A percentile compares a stretch with the other conserved stretches of the same genome.
Evolutionary conservation across 257 asterid genomes (phyloP).

Genomic region (Sherardia arvensis): DNA sequence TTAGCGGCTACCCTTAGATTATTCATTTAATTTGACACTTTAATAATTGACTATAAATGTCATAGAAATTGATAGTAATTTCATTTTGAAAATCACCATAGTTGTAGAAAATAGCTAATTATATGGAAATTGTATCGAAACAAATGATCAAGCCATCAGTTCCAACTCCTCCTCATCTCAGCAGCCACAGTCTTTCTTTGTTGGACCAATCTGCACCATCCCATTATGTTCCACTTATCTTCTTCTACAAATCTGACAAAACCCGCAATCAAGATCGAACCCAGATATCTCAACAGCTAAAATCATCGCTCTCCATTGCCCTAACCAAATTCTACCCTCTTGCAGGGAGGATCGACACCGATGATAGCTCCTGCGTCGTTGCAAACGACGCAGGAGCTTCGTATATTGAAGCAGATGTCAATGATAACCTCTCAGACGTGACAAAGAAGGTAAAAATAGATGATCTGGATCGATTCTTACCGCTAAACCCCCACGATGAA

Average conservation of each 20-base stretch:
- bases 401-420: constrained; percentile 4
- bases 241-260: constrained; percentile 3
- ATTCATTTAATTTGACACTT: background rate
- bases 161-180: constrained; percentile 4
- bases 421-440: constrained; percentile 8
- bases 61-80: background rate
- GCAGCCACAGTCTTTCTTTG: background rate
- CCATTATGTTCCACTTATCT: constrained; percentile 7
- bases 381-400: constrained; percentile 7
- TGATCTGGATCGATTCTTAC: constrained; percentile 12
- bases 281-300: constrained; percentile 6
- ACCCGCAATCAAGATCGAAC: background rate
- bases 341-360: constrained; percentile 4
- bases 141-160: constrained; percentile 5
- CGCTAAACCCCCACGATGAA: constrained; percentile 9
- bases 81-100: background rate
- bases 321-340: constrained; percentile 8
- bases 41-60: background rate
- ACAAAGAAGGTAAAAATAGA: constrained; percentile 5
- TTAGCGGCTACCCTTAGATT: background rate
- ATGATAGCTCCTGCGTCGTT: background rate
- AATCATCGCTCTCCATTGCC: constrained; percentile 1
- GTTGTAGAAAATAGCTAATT: background rate
- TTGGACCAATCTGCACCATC: constrained; percentile 12
- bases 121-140: constrained; percentile 3